Conservation (phyloP, 2,329 filamentous ascomycete genomes). For the Stylonectria norvegica region DNA sequence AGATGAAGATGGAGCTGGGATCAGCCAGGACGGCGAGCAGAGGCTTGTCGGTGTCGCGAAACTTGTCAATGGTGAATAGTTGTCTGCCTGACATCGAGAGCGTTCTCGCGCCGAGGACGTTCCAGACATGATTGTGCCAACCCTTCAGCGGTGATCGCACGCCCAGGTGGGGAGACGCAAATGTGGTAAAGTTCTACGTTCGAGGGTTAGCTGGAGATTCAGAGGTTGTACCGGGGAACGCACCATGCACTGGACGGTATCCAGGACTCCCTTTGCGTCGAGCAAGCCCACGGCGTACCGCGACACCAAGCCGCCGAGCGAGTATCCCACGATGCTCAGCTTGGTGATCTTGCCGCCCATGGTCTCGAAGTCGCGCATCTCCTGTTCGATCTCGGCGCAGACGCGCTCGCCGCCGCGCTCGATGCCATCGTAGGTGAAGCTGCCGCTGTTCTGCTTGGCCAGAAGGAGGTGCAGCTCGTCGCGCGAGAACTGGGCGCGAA, state of each 20-base stretch:
- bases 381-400: conserved; percentile 63
- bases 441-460: conserved; percentile 69
- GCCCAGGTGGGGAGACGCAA: conserved; percentile 81
- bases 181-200: conserved; percentile 80
- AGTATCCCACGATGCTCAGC: conserved; percentile 86
- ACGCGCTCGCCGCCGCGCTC: conserved; percentile 66
- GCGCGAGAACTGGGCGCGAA: conserved; percentile 58
- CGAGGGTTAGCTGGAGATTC: conserved; percentile 10
- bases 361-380: conserved; percentile 53
- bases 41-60: conserved; percentile 77
- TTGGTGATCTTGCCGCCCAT: conserved; percentile 71
- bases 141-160: conserved; percentile 67
- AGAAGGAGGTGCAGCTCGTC: conserved; percentile 68
- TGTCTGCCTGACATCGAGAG: conserved; percentile 82
- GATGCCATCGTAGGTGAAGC: conserved; percentile 68
- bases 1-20: conserved; percentile 79
- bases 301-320: conserved; percentile 79
- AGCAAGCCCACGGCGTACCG: conserved; percentile 84
- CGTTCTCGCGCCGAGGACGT: conserved; percentile 76
- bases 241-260: conserved; percentile 74
- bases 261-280: conserved; percentile 74
- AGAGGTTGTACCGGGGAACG: conserved; percentile 11
- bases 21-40: conserved; percentile 80
- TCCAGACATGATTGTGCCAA: conserved; percentile 67
- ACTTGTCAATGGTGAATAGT: conserved; percentile 81